Evolutionary conservation across 2,329 filamentous ascomycete genomes (phyloP), one percentile per base, ranked within the genome.

Genomic region (Neoarthrinium moseri): DNA sequence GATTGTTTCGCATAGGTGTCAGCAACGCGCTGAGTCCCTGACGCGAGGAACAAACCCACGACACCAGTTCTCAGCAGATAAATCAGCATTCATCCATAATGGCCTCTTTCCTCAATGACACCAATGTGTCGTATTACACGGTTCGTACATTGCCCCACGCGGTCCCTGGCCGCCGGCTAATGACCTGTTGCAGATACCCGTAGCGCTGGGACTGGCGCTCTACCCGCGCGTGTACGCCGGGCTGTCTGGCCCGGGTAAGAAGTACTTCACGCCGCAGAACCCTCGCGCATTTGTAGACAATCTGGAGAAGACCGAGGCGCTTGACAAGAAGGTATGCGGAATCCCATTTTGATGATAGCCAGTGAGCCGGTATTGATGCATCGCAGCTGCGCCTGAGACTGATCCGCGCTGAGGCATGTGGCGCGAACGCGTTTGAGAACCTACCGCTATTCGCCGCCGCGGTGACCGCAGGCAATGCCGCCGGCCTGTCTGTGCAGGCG

Each of bases 61-160:
- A 37, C 17, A 45, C 51, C 10, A 23, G 5, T 27, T 33, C 33
- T 50, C 24, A 59, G 56, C 57, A 64, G 35, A 30, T 33, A 6
- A 69, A 71, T 20, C n/a, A n/a, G n/a, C n/a, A n/a, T n/a, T n/a
- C 13, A 22, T 21, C 8, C 22, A 51, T 27, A 35, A 62, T 61
- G 58, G 54, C 56, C 45, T 51, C 55, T 13, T 51, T 57, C 43
- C 51, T 61, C 33, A 47, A 54, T 11, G 56, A 60, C n/a, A 56
- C 54, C 45, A 64, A 65, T 38, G 51, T 60, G 34, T 58, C 64
- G n/a, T 62, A 62, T 49, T 58, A 56, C 43, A 62, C 58, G 13
- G 60, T 62, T 15, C 46, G 58, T 56, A 22, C n/a, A 45, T 8
- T 17, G 22, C 27, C 15, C 3, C 26, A 10, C 22, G 30, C 27